phyloP scores from a whole-genome alignment of 768 basidiomycete species.

The Phylloporus sp. region DNA sequence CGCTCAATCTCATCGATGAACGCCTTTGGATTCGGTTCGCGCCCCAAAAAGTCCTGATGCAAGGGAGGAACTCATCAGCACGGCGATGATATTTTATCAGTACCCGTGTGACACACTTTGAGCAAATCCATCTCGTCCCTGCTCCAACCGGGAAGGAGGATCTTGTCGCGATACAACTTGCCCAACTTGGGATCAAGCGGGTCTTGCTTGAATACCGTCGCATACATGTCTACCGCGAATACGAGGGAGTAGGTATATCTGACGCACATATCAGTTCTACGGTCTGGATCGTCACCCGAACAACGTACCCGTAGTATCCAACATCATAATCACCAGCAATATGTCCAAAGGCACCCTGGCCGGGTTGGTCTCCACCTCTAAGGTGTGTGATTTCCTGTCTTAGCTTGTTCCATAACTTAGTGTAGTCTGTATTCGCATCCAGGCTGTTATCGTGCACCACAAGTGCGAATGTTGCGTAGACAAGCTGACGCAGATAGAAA shows the following conservation, averaged over 20 bases:
- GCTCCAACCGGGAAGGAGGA: conserved; percentile 66
- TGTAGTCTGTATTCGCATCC: conserved; percentile 66
- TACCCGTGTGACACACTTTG: conserved; percentile 42
- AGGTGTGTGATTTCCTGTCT: conserved; percentile 69
- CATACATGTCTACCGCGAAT: conserved; percentile 57
- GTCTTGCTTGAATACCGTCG: conserved; percentile 76
- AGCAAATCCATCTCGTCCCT: conserved; percentile 78
- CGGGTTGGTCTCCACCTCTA: conserved; percentile 55
- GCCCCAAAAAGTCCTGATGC: conserved; percentile 74
- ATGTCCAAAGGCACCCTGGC: conserved; percentile 74
- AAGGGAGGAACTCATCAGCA: no score
- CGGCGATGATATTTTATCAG: no score
- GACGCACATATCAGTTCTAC: not conserved
- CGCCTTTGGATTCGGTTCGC: conserved; percentile 68
- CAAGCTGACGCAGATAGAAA: conserved; percentile 66
- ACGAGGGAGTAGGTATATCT: conserved; percentile 75
- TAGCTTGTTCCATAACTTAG: conserved; percentile 73
- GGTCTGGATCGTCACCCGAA: no score
- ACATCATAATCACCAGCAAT: conserved; percentile 72
- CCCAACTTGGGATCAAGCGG: conserved; percentile 72
- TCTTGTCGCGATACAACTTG: conserved; percentile 67
- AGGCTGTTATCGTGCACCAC: conserved; percentile 29
- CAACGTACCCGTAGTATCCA: conserved; percentile 54
- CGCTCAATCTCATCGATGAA: conserved; percentile 64
- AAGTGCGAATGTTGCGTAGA: conserved; percentile 51